Conservation (phyloP, 176 grass and related monocot species). For the Oryza glaberrima region DNA sequence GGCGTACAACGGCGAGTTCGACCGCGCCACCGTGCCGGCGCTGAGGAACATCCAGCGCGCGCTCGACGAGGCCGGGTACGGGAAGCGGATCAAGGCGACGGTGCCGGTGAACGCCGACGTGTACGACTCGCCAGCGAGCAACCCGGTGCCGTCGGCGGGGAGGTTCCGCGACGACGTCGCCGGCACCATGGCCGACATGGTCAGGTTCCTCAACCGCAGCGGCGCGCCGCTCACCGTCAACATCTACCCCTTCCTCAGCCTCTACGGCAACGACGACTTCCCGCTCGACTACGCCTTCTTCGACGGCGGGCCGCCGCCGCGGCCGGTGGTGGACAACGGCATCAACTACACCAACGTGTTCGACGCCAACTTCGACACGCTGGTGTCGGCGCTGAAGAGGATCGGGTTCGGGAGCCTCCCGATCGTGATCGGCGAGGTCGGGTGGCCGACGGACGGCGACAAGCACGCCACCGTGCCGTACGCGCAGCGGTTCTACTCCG, state of each 20-base stretch:
- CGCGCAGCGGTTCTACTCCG: conserved; percentile 67
- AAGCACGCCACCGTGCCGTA: conserved; percentile 49
- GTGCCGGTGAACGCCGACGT: conserved; percentile 82
- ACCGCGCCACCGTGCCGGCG: conserved; percentile 64
- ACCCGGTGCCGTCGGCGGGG: conserved; percentile 73
- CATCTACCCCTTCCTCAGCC: conserved; percentile 80
- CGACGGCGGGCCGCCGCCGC: conserved; percentile 29
- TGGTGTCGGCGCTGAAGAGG: conserved; percentile 47
- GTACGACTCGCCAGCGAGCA: conserved; percentile 57
- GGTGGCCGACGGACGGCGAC: conserved; percentile 80
- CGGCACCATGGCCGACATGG: conserved; percentile 48
- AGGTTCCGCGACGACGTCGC: conserved; percentile 62
- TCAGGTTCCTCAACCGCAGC: conserved; percentile 49
- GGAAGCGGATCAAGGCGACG: conserved; percentile 53
- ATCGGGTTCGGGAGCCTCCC: conserved; percentile 52
- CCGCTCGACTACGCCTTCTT: conserved; percentile 85
- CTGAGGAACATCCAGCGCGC: conserved; percentile 76
- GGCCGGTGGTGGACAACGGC: conserved; percentile 57
- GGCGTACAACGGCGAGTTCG: conserved; percentile 61
- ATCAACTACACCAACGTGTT: conserved; percentile 60
- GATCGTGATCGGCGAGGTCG: conserved; percentile 71
- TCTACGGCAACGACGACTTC: conserved; percentile 64
- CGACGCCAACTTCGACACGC: conserved; percentile 66
- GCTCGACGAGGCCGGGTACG: conserved; percentile 60
- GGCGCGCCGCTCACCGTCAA: conserved; percentile 71